Base-by-base conservation (phyloP, 2,329 filamentous ascomycete genomes). In the Pochonia chlamydosporia region DNA sequence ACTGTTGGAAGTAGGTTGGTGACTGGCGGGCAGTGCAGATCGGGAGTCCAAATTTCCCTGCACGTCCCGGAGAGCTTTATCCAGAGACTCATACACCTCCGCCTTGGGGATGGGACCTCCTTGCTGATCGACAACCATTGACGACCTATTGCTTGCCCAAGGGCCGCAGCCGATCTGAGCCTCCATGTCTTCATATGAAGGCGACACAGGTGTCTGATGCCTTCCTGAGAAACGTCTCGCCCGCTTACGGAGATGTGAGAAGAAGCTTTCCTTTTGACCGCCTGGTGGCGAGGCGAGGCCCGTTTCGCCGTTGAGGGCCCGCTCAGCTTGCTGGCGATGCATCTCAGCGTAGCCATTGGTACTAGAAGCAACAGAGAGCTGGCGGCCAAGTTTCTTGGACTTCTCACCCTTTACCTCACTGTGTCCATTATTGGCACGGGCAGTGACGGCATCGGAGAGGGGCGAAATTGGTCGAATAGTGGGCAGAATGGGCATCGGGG, bases 401-500 rank as follows among this genome's bases (percentile, higher is more conserved):
- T 89, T 85, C 52, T 86, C 82, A 52, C 61, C 60, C 52, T 63
- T 57, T 25, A 63, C 58, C 37, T 81, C 78, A 56, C 67, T 72
- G 58, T 80, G 72, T 43, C 82, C 78, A 48, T 80, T 83, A 60
- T 81, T 91, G 44, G 87, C 91, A 67, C 96, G 90, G 24, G 91
- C 93, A 47, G 84, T 96, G 40, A 96, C 89, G 44, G 89, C 81
- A 66, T 96, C 91, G 5, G 91, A 93, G n/a, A 97, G 68, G n/a
- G 93, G 93, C 31, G 93, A 97, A 44, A 97, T 91, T 11, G 93
- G 92, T 54, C 87, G 82, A 58, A 97, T 96, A 1, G 91, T 96
- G 11, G 93, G 93, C 42, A 99, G 74, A 52, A 99, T 99, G 8
- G 89, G 89, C 80, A 99, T 99, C 4, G 93, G 93, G 42, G 90